Percentiles rank a stretch among this genome's conserved stretches.
Evolutionary conservation across 179 eudicot genomes (phyloP).

Genomic region (Corrigiola litoralis): DNA sequence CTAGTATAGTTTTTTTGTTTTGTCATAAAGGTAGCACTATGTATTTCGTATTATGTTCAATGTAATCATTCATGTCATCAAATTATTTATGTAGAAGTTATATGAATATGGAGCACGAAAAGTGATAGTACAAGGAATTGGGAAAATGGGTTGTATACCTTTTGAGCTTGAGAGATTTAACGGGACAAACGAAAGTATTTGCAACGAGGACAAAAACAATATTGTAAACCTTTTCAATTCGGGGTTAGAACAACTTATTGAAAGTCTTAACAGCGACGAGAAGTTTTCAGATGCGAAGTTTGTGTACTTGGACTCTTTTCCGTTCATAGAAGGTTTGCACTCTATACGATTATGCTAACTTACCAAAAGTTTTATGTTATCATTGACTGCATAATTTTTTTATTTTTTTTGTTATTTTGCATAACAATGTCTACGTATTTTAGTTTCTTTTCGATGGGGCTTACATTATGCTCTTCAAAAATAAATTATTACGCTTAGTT

Average conservation of each 20-base stretch:
- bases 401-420: too few species aligned
- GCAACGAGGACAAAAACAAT: background rate
- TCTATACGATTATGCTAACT: background rate
- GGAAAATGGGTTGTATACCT: background rate
- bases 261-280: background rate
- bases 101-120: background rate
- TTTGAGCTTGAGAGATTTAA: background rate
- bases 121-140: background rate
- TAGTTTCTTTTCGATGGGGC: too few species aligned
- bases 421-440: too few species aligned
- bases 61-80: too few species aligned
- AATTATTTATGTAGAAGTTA: background rate
- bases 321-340: background rate
- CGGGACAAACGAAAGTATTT: too few species aligned
- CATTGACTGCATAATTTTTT: too few species aligned
- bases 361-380: too few species aligned
- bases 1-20: too few species aligned
- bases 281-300: background rate
- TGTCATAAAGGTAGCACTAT: too few species aligned
- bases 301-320: background rate
- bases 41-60: too few species aligned
- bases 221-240: background rate
- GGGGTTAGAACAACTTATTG: background rate
- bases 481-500: too few species aligned
- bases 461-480: too few species aligned